A percentile compares a stretch with the other conserved stretches of the same genome.
Evolutionary conservation across 768 basidiomycete genomes (phyloP).

Genomic region (Mycena floridula): DNA sequence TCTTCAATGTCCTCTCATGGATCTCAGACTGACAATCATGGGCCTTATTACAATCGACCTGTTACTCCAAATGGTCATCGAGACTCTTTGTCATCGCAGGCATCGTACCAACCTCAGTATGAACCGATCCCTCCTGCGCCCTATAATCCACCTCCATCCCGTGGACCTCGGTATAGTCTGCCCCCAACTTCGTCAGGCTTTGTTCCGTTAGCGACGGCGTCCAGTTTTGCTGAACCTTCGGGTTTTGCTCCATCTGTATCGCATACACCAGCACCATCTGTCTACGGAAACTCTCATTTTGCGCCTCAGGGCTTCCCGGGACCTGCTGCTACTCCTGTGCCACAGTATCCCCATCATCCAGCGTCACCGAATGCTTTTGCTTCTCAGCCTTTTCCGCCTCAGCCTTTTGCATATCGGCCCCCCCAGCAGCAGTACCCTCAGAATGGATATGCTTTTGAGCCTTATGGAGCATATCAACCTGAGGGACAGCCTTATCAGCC

Average conservation of each 20-base stretch:
- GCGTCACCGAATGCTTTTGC: neutral
- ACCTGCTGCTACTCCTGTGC: slow-evolving; percentile 20
- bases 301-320: slow-evolving; percentile 13
- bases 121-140: slow-evolving; percentile 27
- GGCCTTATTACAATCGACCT: slow-evolving; percentile 28
- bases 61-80: slow-evolving; percentile 28
- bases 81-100: slow-evolving; percentile 25
- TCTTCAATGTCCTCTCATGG: too few relatives aligned
- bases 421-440: slow-evolving; percentile 1
- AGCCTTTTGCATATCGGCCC: neutral
- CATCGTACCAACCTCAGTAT: slow-evolving; percentile 33
- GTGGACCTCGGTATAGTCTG: slow-evolving; percentile 61
- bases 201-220: slow-evolving; percentile 38
- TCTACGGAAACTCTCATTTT: slow-evolving; percentile 32
- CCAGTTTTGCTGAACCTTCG: slow-evolving; percentile 30
- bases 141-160: slow-evolving; percentile 29
- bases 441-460: slow-evolving; percentile 1
- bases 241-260: slow-evolving; percentile 29
- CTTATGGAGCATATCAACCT: too few relatives aligned
- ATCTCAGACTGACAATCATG: too few relatives aligned
- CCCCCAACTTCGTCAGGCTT: slow-evolving; percentile 68
- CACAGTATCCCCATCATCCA: slow-evolving; percentile 1
- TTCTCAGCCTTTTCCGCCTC: slow-evolving; percentile 3
- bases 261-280: slow-evolving; percentile 31
- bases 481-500: too few relatives aligned